These are phyloP conservation scores for Boletus huronensis DNA, from an alignment of 768 basidiomycete species.

Conservation along the genomic window DNA sequence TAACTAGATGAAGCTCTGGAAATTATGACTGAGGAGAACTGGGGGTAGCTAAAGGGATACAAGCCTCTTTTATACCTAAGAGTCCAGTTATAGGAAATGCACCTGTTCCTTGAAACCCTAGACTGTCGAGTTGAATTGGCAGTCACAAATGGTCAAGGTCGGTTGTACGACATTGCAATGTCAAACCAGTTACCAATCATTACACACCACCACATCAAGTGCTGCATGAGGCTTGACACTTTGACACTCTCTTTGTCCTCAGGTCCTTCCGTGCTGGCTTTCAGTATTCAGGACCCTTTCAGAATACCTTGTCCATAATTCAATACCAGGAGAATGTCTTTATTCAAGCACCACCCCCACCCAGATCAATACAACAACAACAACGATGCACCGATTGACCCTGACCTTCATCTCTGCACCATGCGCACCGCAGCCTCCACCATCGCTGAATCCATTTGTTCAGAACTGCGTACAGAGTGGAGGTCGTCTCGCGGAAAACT, in stretches of 20 bases:
- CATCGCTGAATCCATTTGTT: constrained; percentile 79
- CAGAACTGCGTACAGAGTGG: constrained; percentile 66
- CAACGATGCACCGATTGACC: constrained; percentile 70
- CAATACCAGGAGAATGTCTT: constrained; percentile 31
- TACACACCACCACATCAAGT: background rate
- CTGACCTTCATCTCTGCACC: constrained; percentile 81
- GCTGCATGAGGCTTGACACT: background rate
- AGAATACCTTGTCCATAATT: constrained; percentile 16
- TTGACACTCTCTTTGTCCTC: background rate
- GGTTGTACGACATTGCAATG: no score
- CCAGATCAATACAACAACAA: constrained; percentile 49
- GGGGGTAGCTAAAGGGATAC: no score
- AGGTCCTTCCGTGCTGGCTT: constrained; percentile 31
- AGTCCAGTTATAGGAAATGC: no score
- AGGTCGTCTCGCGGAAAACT: constrained; percentile 47
- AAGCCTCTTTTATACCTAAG: no score
- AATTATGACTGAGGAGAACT: no score
- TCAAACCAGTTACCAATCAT: no score
- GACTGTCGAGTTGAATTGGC: no score
- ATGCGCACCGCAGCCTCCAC: constrained; percentile 92
- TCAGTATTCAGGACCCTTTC: background rate
- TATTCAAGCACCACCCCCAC: constrained; percentile 37
- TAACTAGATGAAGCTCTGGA: no score
- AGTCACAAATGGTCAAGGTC: no score
- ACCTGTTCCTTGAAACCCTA: no score